phyloP scores from a whole-genome alignment of 2,329 filamentous ascomycete species.

The Pseudomassariella vexata region DNA sequence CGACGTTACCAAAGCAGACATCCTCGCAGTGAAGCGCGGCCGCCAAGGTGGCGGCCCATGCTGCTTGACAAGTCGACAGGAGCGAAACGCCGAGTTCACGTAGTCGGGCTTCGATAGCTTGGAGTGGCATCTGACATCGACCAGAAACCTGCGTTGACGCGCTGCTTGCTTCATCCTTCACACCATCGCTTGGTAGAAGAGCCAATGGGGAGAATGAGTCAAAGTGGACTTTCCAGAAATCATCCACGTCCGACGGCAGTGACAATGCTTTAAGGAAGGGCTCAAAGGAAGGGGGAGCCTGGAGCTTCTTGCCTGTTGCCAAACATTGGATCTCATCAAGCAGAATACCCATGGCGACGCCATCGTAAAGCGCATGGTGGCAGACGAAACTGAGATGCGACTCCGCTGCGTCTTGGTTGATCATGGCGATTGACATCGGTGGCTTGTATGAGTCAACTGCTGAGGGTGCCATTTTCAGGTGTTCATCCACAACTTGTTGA shows the following conservation, averaged over 20 bases:
- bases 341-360: conserved; percentile 65
- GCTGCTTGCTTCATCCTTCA: conserved; percentile 3
- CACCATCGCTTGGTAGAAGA: conserved; percentile 2
- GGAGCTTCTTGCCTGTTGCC: conserved; percentile 42
- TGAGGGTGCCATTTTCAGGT: too few relatives aligned
- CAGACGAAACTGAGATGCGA: conserved; percentile 43
- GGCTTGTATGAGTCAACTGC: conserved; percentile 38
- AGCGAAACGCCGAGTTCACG: conserved; percentile 54
- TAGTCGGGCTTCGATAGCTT: conserved; percentile 40
- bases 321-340: conserved; percentile 63
- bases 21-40: conserved; percentile 52
- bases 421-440: conserved; percentile 38
- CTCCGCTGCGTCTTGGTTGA: conserved; percentile 22
- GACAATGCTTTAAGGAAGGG: conserved; percentile 58
- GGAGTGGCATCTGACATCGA: conserved; percentile 27
- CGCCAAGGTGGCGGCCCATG: conserved; percentile 63
- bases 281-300: conserved; percentile 48
- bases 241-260: conserved; percentile 41
- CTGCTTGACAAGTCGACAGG: conserved; percentile 63
- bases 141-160: too few relatives aligned
- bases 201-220: conserved; percentile 33
- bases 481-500: conserved; percentile 23
- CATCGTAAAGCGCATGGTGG: conserved; percentile 87
- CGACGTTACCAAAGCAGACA: conserved; percentile 81
- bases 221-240: conserved; percentile 63